Evolutionary conservation across 2,329 filamentous ascomycete genomes (phyloP).

Genomic region (Diaporthe nobilis): DNA sequence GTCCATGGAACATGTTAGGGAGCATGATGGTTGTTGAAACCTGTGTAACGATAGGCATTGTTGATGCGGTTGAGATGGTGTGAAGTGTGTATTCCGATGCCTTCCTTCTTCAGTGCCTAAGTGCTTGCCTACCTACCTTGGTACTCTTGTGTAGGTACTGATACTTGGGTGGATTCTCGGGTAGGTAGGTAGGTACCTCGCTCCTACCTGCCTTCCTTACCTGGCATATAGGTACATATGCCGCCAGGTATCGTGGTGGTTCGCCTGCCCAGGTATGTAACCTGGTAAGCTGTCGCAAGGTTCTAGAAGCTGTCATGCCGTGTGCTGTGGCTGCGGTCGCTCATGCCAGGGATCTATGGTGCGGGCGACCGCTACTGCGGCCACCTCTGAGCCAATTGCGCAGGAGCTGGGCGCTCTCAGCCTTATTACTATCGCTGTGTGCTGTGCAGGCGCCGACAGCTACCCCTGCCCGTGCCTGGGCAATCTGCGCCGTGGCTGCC

Average conservation of each 20-base stretch:
- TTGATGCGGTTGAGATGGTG: background rate
- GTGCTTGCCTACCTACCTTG: background rate
- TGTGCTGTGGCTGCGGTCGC: background rate
- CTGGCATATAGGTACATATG: background rate
- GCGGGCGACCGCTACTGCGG: conserved; percentile 16
- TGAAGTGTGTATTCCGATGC: background rate
- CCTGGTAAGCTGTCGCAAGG: background rate
- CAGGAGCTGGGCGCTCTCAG: conserved; percentile 9
- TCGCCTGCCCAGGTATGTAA: background rate
- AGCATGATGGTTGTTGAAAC: conserved; percentile 28
- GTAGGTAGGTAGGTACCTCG: background rate
- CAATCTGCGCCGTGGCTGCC: conserved; percentile 1
- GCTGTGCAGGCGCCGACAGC: background rate
- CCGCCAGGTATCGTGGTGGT: background rate
- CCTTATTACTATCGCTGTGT: background rate
- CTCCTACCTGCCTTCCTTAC: background rate
- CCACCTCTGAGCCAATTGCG: conserved; percentile 13
- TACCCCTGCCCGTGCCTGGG: conserved; percentile 12
- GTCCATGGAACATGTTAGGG: background rate
- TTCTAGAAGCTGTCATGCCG: conserved; percentile 6
- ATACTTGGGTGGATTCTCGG: too few species aligned
- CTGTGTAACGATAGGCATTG: conserved; percentile 33
- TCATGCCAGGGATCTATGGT: conserved; percentile 12
- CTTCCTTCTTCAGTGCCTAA: background rate
- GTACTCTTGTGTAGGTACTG: background rate